Evolutionary conservation across 352 stramenopile genomes (phyloP), one percentile per base, ranked within the genome.

Genomic region (Lagenidium giganteum): DNA sequence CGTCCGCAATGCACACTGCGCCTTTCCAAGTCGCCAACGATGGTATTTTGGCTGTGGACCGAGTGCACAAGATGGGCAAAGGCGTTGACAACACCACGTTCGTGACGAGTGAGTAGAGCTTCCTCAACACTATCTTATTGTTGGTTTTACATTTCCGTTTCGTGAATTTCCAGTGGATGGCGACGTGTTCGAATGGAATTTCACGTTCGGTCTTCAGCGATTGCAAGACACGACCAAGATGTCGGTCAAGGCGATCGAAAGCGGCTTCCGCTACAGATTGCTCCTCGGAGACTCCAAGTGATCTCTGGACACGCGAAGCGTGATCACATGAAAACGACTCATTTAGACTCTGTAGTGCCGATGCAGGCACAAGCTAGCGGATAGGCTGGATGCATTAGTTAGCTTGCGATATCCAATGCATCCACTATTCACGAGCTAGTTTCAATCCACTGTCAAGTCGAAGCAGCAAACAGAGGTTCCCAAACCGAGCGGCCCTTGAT

Each of bases 81-180:
- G 81, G 81, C n/a, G 71, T 93, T 12, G 64, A 91, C 56, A 87
- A 67, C 31, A 83, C 70, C 30, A 61, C 64, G 16, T 85, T 93
- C 40, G 27, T 89, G 37, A 90, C 78, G n/a, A 35, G 53, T 79
- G 61, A 22, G 42, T 30, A 6, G 6, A 7, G 13, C 5, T 33
- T 30, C 20, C 7, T 23, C 11, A 30, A 7, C 13, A 34, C n/a
- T 36, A 14, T 14, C 7, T 30, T 42, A 16, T 6, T 53, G 7
- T 23, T 32, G 13, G 24, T 50, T 9, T 36, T 35, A 17, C 17
- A 26, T 24, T 32, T 12, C 14, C 26, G 14, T 7, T 26, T 18
- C 25, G 3, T 22, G 36, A 2, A 12, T 20, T 21, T 22, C 4
- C 33, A 82, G 69, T 39, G 3, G 71, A 91, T 38, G 81, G 81